Evolutionary conservation across 1,139 yeast species (phyloP), one percentile per base, ranked within the genome.

Genomic region (Candida anutae): DNA sequence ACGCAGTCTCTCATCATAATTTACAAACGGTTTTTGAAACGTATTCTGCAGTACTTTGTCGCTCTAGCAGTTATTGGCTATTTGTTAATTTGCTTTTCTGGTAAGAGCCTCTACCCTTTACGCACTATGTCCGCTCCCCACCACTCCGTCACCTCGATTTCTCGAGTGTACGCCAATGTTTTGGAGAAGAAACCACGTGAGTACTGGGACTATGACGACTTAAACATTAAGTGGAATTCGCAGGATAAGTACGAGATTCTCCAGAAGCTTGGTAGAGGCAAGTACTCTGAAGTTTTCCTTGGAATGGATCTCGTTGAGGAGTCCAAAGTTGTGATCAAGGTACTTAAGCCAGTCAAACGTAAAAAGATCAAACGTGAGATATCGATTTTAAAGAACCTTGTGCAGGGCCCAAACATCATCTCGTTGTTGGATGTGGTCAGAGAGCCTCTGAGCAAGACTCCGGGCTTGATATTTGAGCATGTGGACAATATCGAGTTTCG

Each of bases 331-430:
- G 95, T 93, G 28, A 85, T 93, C 46, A 93, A 93, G 53, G 97
- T 90, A 39, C 71, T 93, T 46, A 93, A 93, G 54, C 99, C 99
- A 3, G 97, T 93, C 25, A 90, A 90, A 58, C 73, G 93, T 57
- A 90, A 90, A 70, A 93, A 93, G 65, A 90, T 93, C 43, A 85
- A 84, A 63, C 71, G 98, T 45, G 99, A 93, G 53, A 87, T 93
- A 40, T 81, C 87, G 51, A 90, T 93, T 34, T 66, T 93, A 45
- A 88, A 87, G 56, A 90, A 93, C 54, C 65, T 93, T 43, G 77
- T 83, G 3, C 82, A 81, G 9, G 95, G 95, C 0, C 85, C 90
- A 32, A 90, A 90, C 53, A 73, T 93, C 33, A 75, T 93, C 30
- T 74, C 74, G 28, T 60, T 93, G 35, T 68, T 80, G 36, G 97